phyloP scores from a whole-genome alignment of 1,139 yeast species.

The Debaryomycetaceae sp. region DNA sequence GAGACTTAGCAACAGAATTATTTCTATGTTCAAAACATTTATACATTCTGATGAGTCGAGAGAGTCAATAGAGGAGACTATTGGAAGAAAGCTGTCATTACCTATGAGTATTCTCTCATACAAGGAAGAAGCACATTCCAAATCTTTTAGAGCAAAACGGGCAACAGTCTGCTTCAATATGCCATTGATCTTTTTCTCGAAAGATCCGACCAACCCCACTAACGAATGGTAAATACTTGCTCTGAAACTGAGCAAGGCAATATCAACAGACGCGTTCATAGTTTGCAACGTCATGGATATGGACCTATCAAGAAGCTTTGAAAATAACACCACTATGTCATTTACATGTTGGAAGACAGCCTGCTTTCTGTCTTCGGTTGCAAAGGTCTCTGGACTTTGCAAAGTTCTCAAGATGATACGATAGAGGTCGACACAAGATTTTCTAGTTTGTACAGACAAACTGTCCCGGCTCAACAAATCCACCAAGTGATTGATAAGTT shows the following conservation, averaged over 20 bases:
- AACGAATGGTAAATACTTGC: constrained; percentile 29
- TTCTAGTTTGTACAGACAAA: constrained; percentile 38
- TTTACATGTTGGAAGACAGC: constrained; percentile 28
- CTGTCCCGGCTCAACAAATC: constrained; percentile 30
- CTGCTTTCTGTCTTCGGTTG: constrained; percentile 26
- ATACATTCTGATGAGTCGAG: constrained; percentile 14
- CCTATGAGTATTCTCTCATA: constrained; percentile 13
- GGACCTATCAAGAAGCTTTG: constrained; percentile 18
- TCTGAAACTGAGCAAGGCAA: constrained; percentile 21
- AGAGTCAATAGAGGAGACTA: constrained; percentile 12
- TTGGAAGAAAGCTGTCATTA: constrained; percentile 4
- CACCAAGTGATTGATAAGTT: constrained; percentile 48
- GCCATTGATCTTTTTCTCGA: constrained; percentile 25
- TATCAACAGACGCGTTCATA: constrained; percentile 15
- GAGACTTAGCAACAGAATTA: constrained; percentile 22
- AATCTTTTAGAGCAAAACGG: constrained; percentile 18
- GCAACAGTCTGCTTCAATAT: constrained; percentile 18
- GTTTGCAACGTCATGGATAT: constrained; percentile 11
- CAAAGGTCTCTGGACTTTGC: constrained; percentile 50
- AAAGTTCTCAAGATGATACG: constrained; percentile 51
- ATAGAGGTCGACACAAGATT: constrained; percentile 51
- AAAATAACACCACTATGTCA: constrained; percentile 16
- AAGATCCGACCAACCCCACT: constrained; percentile 27
- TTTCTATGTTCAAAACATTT: constrained; percentile 15
- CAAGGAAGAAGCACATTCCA: constrained; percentile 14